These are phyloP conservation scores for Phenoliferia sp. DNA, from an alignment of 1,284 basidiomycete genomes.

Conservation along the genomic window DNA sequence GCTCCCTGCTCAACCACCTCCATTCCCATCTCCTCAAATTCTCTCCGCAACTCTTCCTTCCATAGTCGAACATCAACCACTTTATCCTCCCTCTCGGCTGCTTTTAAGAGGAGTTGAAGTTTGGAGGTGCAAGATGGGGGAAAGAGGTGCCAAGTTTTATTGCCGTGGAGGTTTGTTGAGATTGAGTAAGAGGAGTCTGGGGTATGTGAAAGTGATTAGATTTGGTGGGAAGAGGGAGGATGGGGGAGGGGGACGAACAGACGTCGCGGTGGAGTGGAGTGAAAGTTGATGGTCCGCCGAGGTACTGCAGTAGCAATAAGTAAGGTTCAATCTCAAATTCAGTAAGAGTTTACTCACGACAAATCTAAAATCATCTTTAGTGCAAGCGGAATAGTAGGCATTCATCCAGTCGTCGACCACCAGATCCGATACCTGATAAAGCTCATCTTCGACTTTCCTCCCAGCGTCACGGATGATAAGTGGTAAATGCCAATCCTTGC, in stretches of 20 bases:
- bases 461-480: not conserved
- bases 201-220: not conserved
- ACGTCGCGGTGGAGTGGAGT: constrained; percentile 53
- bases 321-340: not conserved
- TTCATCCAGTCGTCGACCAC: constrained; percentile 55
- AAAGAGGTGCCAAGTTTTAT: constrained; percentile 54
- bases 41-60: constrained; percentile 12
- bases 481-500: constrained; percentile 55
- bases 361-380: constrained; percentile 41
- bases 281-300: constrained; percentile 46
- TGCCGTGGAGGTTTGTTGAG: constrained; percentile 53
- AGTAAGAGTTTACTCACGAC: constrained; percentile 26
- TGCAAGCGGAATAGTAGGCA: constrained; percentile 33
- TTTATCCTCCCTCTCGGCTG: constrained; percentile 37
- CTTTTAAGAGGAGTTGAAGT: constrained; percentile 8
- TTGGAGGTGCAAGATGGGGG: constrained; percentile 42
- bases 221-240: not conserved
- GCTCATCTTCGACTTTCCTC: constrained; percentile 24
- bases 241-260: constrained; percentile 28
- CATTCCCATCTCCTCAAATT: constrained; percentile 31
- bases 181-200: constrained; percentile 52
- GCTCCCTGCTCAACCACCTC: constrained; percentile 36
- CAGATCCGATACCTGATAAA: constrained; percentile 48
- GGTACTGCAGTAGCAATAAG: constrained; percentile 39
- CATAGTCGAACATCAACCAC: constrained; percentile 37